phyloP scores from a whole-genome alignment of 108 stramenopile genomes.

The Pinguiococcus pyrenoidosus region DNA sequence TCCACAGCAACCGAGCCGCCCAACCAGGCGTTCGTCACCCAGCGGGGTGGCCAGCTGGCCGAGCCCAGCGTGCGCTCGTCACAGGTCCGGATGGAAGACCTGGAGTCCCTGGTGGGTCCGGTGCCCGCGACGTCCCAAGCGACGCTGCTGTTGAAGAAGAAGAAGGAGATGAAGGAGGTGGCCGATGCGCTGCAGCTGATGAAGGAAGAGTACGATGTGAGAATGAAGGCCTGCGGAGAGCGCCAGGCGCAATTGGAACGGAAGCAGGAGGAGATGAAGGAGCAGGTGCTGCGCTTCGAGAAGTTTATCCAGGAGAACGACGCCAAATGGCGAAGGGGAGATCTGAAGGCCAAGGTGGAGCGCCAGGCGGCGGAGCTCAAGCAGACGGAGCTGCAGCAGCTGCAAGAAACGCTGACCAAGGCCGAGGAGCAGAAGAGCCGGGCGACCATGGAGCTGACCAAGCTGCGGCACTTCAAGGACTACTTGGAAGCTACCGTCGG shows the following conservation, averaged over 20 bases:
- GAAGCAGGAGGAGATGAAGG: conserved; percentile 42
- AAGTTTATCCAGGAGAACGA: conserved; percentile 54
- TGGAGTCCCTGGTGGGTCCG: conserved; percentile 26
- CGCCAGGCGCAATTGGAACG: conserved; percentile 29
- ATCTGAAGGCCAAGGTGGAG: conserved; percentile 41
- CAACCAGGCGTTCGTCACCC: no score
- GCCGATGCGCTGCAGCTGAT: conserved; percentile 41
- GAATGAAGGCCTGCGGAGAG: conserved; percentile 12
- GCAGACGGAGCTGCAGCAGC: conserved; percentile 7
- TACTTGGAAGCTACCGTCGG: conserved; percentile 37
- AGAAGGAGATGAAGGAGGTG: conserved; percentile 51
- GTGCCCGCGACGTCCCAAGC: conserved; percentile 41
- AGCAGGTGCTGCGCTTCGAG: conserved; percentile 45
- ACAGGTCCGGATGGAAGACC: conserved; percentile 18
- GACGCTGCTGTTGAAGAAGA: conserved; percentile 44
- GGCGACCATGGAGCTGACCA: not conserved
- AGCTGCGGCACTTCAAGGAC: conserved; percentile 23
- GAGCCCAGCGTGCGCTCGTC: no score
- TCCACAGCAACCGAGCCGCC: no score
- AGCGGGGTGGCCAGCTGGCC: no score
- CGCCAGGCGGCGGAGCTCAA: conserved; percentile 26
- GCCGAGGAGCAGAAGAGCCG: conserved; percentile 16
- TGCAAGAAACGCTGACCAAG: conserved; percentile 17
- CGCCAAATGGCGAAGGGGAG: conserved; percentile 39
- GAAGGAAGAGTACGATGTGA: conserved; percentile 35